Conservation (phyloP, 2,329 filamentous ascomycete species). For the Arthrinium phaeospermum region DNA sequence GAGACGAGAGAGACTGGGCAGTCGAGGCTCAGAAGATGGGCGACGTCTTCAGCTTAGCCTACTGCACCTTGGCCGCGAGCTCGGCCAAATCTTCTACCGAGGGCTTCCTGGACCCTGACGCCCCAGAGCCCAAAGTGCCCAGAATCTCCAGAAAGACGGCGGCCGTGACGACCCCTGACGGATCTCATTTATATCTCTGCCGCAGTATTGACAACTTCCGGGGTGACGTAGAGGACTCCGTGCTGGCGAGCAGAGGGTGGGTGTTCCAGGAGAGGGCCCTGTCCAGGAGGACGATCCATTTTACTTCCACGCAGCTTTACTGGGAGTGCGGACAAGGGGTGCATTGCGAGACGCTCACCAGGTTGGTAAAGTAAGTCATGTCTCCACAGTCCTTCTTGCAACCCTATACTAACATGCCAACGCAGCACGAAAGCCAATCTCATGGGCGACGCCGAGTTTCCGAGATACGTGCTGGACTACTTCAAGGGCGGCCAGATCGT, state of each 20-base stretch:
- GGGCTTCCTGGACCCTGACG: constrained; percentile 16
- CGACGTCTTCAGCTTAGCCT: constrained; percentile 17
- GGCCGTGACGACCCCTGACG: background rate
- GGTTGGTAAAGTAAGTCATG: constrained; percentile 24
- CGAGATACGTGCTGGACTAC: constrained; percentile 7
- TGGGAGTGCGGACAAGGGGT: constrained; percentile 33
- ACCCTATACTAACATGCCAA: background rate
- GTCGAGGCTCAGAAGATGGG: constrained; percentile 11
- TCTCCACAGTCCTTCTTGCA: background rate
- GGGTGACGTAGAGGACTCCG: constrained; percentile 23
- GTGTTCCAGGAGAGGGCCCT: constrained; percentile 37
- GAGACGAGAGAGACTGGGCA: constrained; percentile 11
- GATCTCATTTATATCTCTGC: background rate
- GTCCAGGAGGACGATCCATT: constrained; percentile 36
- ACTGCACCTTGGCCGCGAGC: constrained; percentile 21
- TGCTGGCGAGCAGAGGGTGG: constrained; percentile 34
- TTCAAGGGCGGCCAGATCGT: constrained; percentile 9
- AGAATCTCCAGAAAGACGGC: constrained; percentile 8
- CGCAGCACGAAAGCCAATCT: constrained; percentile 20
- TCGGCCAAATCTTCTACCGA: constrained; percentile 1
- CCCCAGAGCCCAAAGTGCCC: background rate
- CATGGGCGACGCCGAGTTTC: constrained; percentile 23
- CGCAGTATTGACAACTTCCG: background rate
- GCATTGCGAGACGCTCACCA: constrained; percentile 27
- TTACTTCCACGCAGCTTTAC: constrained; percentile 34